Percentiles rank a stretch among this genome's conserved stretches.
Conservation (phyloP, 257 asterid genomes). For the Paulownia fortunei region DNA sequence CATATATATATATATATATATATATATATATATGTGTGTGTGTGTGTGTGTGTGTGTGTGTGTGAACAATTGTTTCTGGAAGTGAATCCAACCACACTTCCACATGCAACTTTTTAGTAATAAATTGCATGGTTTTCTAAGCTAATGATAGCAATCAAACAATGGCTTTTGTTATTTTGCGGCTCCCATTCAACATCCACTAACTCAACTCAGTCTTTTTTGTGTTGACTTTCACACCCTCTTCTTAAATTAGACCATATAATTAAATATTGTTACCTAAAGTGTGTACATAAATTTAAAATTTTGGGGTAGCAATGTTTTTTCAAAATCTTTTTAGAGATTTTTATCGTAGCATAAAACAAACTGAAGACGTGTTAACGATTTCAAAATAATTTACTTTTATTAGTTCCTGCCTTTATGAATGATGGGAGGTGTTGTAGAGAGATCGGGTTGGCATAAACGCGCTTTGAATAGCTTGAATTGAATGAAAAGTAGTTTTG, state of each 20-base stretch:
- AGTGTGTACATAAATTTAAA: neutral
- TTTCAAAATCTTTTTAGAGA: too few relatives aligned
- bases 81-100: conserved; percentile 17
- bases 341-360: neutral
- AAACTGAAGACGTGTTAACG: neutral
- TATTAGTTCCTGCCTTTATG: too few relatives aligned
- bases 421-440: too few relatives aligned
- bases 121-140: conserved; percentile 22
- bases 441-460: too few relatives aligned
- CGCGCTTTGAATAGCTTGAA: too few relatives aligned
- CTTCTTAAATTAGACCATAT: conserved; percentile 22
- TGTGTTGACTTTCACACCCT: conserved; percentile 34
- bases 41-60: too few relatives aligned
- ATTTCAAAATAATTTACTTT: neutral
- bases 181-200: conserved; percentile 23
- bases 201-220: conserved; percentile 29
- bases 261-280: conserved; percentile 19
- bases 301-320: neutral
- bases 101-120: neutral
- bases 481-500: too few relatives aligned
- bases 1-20: too few relatives aligned
- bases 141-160: conserved; percentile 17
- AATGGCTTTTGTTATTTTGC: conserved; percentile 15
- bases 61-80: too few relatives aligned
- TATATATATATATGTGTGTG: neutral